A percentile compares a stretch with the other conserved stretches of the same genome.
Conservation (phyloP, 1,284 basidiomycete genomes). For the Neotropicomus parvogracilis region DNA sequence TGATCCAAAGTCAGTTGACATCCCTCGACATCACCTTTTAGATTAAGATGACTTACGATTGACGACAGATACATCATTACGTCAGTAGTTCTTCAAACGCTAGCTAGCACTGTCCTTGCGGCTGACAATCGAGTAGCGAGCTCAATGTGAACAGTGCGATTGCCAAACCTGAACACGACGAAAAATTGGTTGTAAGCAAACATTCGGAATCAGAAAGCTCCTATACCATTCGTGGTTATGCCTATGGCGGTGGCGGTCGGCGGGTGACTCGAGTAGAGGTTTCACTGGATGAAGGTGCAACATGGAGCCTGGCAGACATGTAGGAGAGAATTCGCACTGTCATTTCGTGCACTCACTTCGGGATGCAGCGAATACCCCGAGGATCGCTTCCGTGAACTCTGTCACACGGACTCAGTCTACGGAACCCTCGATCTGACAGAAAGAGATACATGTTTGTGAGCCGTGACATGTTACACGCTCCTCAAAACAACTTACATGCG, state of each 20-base stretch:
- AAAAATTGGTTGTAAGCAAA: slow-evolving; percentile 35
- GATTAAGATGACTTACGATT: slow-evolving; percentile 1
- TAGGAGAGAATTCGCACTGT: slow-evolving; percentile 15
- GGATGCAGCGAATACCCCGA: slow-evolving; percentile 47
- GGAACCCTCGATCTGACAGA: slow-evolving; percentile 44
- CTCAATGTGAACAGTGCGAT: slow-evolving; percentile 64
- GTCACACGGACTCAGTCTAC: slow-evolving; percentile 26
- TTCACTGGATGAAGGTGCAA: slow-evolving; percentile 54
- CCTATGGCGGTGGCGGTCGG: slow-evolving; percentile 65
- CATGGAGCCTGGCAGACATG: slow-evolving; percentile 52
- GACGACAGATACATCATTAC: slow-evolving; percentile 42
- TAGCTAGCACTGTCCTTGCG: not conserved
- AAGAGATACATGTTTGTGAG: slow-evolving; percentile 51
- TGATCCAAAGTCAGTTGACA: slow-evolving; percentile 44
- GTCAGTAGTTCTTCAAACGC: slow-evolving; percentile 21
- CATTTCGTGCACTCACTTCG: slow-evolving; percentile 2
- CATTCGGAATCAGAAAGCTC: slow-evolving; percentile 1
- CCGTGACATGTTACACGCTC: not conserved
- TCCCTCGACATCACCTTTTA: not conserved
- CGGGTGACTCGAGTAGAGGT: slow-evolving; percentile 60
- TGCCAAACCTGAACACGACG: slow-evolving; percentile 56
- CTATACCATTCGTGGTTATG: slow-evolving; percentile 54
- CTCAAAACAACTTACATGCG: not conserved
- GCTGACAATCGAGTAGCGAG: slow-evolving; percentile 38
- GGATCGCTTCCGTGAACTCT: slow-evolving; percentile 36